Evolutionary conservation across 129 eudicot genomes (phyloP), one percentile per base, ranked within the genome.

Genomic region (Flaveria sonorensis): DNA sequence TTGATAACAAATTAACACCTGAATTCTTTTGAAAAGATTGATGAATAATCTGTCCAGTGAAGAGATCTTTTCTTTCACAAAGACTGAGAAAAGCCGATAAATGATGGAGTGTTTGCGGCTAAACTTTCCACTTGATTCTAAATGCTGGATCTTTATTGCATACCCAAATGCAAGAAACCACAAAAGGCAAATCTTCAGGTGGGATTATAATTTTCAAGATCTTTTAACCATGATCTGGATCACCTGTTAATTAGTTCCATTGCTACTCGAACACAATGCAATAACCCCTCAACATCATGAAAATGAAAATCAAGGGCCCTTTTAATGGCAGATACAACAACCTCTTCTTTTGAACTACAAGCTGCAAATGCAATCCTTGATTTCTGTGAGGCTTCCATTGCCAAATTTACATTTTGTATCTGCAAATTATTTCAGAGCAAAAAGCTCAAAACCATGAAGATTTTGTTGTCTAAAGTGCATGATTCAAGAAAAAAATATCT

Each of bases 361-460:
- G 91, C 97, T 73, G 88, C 82, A 69, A 87, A 91, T 71, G 93
- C 86, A 39, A 71, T 67, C 70, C 88, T 83, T 64, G 99, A 86
- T 83, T 87, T 95, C 73, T 92, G 83, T 1, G 97, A 85, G 46
- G 97, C 99, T 78, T 95, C 99, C 99, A 95, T 95, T 65, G 99
- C 97, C 70, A 18, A 73, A 77, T 79, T 91, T 18, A 85, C 93
- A 70, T 91, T 92, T 52, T 89, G 92, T 57, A 92, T 83, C 99
- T 95, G 85, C 86, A 83, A 32, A 83, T 63, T 24, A 9, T 13
- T 70, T 80, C 32, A 2, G 30, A 14, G 62, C 45, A 68, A 75
- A 56, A 60, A 15, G 32, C 32, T 21, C 36, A 15, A 39, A 72
- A 71, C 20, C 77, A 40, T 40, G 21, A 65, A 52, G 65, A 26